Evolutionary conservation across 192 early-diverging fungal genomes (phyloP).

Genomic region (Entomortierella lignicola): DNA sequence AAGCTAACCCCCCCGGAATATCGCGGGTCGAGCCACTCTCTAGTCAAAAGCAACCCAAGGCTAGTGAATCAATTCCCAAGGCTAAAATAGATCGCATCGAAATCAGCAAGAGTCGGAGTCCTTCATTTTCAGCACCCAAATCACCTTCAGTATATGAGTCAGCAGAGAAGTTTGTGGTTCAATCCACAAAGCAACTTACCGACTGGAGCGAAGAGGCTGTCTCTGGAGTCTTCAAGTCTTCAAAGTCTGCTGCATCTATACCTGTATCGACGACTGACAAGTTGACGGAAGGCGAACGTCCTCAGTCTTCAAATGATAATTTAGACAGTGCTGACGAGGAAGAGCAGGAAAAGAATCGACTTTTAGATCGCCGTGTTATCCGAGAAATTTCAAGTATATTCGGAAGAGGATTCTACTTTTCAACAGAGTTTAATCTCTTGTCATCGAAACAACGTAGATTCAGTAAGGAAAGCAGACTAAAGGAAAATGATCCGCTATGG

Average conservation of each 20-base stretch:
- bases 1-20: not conserved
- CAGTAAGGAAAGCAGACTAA: not conserved
- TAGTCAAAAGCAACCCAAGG: not conserved
- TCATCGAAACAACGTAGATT: slow-evolving; percentile 22
- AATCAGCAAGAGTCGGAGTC: not conserved
- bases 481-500: slow-evolving; percentile 37
- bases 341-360: slow-evolving; percentile 36
- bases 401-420: slow-evolving; percentile 60
- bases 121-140: slow-evolving; percentile 3
- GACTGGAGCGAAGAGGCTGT: slow-evolving; percentile 31
- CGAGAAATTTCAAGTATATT: slow-evolving; percentile 62
- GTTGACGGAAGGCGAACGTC: not conserved
- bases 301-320: not conserved
- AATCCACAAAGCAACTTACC: slow-evolving; percentile 30
- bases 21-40: not conserved
- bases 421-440: slow-evolving; percentile 51
- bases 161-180: slow-evolving; percentile 23
- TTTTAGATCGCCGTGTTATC: slow-evolving; percentile 60
- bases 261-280: slow-evolving; percentile 1
- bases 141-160: slow-evolving; percentile 24
- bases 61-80: not conserved
- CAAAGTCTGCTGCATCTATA: slow-evolving; percentile 21
- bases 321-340: slow-evolving; percentile 6
- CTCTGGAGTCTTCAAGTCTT: slow-evolving; percentile 27
- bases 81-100: not conserved